Evolutionary conservation across 495 filamentous ascomycete species (phyloP).

Genomic region (Podospora comata): DNA sequence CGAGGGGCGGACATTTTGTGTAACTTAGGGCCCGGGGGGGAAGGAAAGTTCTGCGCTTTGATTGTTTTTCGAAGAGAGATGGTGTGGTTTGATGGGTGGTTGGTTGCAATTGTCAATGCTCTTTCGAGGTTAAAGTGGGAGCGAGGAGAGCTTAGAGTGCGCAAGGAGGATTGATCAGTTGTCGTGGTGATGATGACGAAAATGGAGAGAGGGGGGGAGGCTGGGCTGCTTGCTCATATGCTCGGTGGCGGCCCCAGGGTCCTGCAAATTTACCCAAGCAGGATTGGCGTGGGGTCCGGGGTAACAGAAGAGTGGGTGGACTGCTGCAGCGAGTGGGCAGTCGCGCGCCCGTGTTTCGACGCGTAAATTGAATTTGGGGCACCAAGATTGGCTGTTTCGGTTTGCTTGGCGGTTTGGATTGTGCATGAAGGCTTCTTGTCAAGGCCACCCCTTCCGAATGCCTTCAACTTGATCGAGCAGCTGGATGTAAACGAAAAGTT

Average conservation of each 20-base stretch:
- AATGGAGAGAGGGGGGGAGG: constrained; percentile 10
- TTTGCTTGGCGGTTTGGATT: background rate
- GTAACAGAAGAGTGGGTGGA: background rate
- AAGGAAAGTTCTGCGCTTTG: background rate
- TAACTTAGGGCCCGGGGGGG: background rate
- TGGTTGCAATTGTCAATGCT: background rate
- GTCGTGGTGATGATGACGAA: background rate
- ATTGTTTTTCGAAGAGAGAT: background rate
- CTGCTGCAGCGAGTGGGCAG: background rate
- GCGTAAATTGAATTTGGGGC: constrained; percentile 25
- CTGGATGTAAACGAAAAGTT: background rate
- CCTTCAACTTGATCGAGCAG: background rate
- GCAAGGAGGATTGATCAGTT: background rate
- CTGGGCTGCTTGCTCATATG: constrained; percentile 1
- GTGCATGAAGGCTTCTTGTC: background rate
- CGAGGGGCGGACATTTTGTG: constrained; percentile 42
- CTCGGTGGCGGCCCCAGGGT: background rate
- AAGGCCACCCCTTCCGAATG: background rate
- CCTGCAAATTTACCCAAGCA: background rate
- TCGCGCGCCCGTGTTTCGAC: constrained; percentile 28
- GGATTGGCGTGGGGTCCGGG: background rate
- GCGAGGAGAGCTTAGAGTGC: background rate
- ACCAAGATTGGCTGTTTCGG: constrained; percentile 14
- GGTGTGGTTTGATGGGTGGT: background rate
- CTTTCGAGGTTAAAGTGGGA: background rate